phyloP scores from a whole-genome alignment of 371 early-diverging fungal species.

The Circinella umbellata region DNA sequence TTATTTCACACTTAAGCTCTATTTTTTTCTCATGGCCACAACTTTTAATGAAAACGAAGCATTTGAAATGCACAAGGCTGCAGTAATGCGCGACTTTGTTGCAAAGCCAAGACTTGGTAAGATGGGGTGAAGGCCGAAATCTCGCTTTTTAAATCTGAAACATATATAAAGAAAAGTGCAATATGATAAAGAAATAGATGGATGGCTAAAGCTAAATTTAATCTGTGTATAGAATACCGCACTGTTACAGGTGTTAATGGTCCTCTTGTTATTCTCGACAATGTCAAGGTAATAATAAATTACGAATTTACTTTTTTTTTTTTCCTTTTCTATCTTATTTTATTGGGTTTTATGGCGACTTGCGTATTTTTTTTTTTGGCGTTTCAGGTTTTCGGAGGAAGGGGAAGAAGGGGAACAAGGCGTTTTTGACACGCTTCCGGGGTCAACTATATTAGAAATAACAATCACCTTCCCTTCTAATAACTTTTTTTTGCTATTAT shows the following conservation, averaged over 20 bases:
- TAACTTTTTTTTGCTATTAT: too few relatives aligned
- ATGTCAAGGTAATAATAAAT: constrained; percentile 83
- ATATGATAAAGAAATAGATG: not conserved
- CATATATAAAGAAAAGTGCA: not conserved
- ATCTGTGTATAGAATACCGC: constrained; percentile 82
- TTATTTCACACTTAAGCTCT: not conserved
- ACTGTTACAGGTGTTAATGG: constrained; percentile 99
- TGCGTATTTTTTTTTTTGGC: constrained; percentile 15
- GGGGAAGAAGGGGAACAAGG: constrained; percentile 6
- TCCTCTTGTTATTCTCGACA: constrained; percentile 99
- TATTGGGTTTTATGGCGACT: not conserved
- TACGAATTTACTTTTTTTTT: constrained; percentile 3
- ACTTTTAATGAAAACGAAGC: constrained; percentile 62
- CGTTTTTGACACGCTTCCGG: constrained; percentile 23
- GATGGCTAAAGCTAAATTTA: not conserved
- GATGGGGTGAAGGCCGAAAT: constrained; percentile 1
- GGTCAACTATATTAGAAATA: not conserved
- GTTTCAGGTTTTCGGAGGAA: not conserved
- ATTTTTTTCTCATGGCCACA: constrained; percentile 31
- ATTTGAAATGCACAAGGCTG: constrained; percentile 75
- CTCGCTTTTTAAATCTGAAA: not conserved
- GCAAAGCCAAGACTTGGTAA: constrained; percentile 92
- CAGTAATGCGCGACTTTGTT: constrained; percentile 87
- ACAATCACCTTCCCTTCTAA: too few relatives aligned
- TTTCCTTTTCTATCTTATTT: not conserved